A percentile compares a stretch with the other conserved stretches of the same genome.
Conservation (phyloP, 2,329 filamentous ascomycete species). For the Colletotrichum graminicola region DNA sequence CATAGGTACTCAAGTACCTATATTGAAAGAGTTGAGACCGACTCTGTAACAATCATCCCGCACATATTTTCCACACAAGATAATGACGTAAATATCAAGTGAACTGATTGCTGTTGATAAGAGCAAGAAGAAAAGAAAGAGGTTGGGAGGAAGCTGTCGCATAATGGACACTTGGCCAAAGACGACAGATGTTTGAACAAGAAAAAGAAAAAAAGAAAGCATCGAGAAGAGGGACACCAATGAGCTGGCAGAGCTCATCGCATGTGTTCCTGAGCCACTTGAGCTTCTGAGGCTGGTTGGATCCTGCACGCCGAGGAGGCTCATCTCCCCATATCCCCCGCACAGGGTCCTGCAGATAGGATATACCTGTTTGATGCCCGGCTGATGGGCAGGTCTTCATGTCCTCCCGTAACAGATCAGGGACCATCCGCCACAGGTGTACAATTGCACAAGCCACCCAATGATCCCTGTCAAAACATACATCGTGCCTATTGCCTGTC, state of each 20-base stretch:
- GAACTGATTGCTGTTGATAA: not conserved
- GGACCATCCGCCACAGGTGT: constrained; percentile 13
- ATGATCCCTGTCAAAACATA: constrained; percentile 15
- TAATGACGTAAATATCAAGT: not conserved
- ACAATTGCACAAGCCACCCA: constrained; percentile 16
- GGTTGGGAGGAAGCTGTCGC: not conserved
- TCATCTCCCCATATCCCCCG: constrained; percentile 14
- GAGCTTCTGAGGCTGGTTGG: constrained; percentile 30
- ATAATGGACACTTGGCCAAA: not conserved
- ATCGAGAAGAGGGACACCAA: constrained; percentile 30
- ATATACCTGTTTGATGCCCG: not conserved
- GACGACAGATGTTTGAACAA: too few relatives aligned
- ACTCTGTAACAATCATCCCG: not conserved
- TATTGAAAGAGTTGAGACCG: not conserved
- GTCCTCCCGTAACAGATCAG: constrained; percentile 7
- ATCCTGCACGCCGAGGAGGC: not conserved
- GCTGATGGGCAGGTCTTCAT: not conserved
- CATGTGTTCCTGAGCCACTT: constrained; percentile 24
- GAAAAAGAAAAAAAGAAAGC: not conserved
- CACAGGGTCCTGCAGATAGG: constrained; percentile 18
- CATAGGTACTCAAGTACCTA: too few relatives aligned
- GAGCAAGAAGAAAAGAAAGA: not conserved
- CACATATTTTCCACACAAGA: not conserved
- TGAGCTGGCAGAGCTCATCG: constrained; percentile 30
- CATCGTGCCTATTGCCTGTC: constrained; percentile 23